phyloP scores from a whole-genome alignment of 805 yeast species.

The Zygosaccharomyces lentus region DNA sequence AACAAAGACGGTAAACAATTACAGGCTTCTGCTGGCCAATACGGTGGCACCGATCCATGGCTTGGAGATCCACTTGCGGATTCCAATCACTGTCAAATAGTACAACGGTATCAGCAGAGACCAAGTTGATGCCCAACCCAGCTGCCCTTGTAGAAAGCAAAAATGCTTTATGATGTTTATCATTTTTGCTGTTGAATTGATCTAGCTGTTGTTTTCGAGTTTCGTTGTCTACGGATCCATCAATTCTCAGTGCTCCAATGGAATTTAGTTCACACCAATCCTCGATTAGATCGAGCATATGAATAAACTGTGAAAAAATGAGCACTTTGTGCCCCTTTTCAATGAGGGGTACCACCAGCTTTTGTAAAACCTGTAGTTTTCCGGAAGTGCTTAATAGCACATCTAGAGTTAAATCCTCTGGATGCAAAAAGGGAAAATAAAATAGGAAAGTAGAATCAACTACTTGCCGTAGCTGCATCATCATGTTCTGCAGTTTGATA shows the following conservation, averaged over 20 bases:
- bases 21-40: conserved; percentile 89
- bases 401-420: conserved; percentile 40
- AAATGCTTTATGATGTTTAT: conserved; percentile 46
- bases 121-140: conserved; percentile 84
- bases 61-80: conserved; percentile 94
- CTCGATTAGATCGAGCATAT: conserved; percentile 72
- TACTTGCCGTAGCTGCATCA: conserved; percentile 81
- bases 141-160: conserved; percentile 90
- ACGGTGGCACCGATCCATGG: conserved; percentile 92
- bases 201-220: conserved; percentile 63
- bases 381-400: conserved; percentile 56
- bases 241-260: conserved; percentile 55
- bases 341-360: conserved; percentile 51
- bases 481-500: conserved; percentile 57
- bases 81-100: conserved; percentile 95
- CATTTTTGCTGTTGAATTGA: conserved; percentile 38
- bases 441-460: conserved; percentile 85
- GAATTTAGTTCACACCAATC: conserved; percentile 60
- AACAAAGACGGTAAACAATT: conserved; percentile 69
- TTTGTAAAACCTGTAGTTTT: conserved; percentile 66
- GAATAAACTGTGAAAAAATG: conserved; percentile 83
- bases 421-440: conserved; percentile 65
- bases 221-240: conserved; percentile 66
- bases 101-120: conserved; percentile 85
- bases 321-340: conserved; percentile 60